Evolutionary conservation across 441 rosid species (phyloP).

Genomic region (Erysimum cheiri): DNA sequence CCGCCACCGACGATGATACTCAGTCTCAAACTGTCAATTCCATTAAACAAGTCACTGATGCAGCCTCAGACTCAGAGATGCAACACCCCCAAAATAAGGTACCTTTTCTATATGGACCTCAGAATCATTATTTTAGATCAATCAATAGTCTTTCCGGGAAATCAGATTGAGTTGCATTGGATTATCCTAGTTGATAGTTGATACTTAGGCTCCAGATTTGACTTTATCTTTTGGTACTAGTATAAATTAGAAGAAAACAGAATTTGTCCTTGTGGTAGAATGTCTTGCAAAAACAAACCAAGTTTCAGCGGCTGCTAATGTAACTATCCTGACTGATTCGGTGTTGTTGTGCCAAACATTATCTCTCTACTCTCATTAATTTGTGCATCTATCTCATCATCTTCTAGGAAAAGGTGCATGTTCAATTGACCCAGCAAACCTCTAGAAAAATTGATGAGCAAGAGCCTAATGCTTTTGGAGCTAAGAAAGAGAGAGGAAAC

Average conservation of each 20-base stretch:
- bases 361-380: too few relatives aligned
- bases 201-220: constrained; percentile 4
- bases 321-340: too few relatives aligned
- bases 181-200: background rate
- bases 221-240: background rate
- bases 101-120: constrained; percentile 17
- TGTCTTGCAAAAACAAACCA: background rate
- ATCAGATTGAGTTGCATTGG: background rate
- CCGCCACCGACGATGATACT: constrained; percentile 52
- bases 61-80: constrained; percentile 20
- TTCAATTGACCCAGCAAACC: constrained; percentile 44
- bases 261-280: constrained; percentile 10
- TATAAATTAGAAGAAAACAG: background rate
- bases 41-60: constrained; percentile 59
- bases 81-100: constrained; percentile 47
- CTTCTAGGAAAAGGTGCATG: constrained; percentile 40
- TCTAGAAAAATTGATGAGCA: constrained; percentile 42
- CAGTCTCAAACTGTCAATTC: constrained; percentile 49
- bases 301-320: too few relatives aligned
- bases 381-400: background rate
- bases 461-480: constrained; percentile 41
- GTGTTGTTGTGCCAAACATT: too few relatives aligned
- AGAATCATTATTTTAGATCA: constrained; percentile 17
- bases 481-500: constrained; percentile 48
- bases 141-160: background rate